phyloP scores from a whole-genome alignment of 805 yeast species.

The Clavispora fructus region DNA sequence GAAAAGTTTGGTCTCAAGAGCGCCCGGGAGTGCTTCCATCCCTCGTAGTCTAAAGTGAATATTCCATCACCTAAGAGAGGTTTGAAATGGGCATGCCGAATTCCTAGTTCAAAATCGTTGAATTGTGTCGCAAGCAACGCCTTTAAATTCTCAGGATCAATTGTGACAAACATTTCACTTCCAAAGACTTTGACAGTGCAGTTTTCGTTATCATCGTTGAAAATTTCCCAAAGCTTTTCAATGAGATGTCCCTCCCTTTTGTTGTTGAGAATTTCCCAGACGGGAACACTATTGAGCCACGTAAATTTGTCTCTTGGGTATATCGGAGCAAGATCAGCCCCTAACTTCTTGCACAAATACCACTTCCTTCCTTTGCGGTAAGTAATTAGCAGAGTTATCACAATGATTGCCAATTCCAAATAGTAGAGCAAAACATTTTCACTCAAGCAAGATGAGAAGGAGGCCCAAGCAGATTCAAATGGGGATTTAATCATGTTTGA shows the following conservation, averaged over 20 bases:
- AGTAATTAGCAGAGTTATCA: neutral
- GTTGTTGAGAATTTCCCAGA: neutral
- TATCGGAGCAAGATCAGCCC: neutral
- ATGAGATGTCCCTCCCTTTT: conserved; percentile 6
- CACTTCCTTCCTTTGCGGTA: neutral
- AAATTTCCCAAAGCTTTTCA: conserved; percentile 5
- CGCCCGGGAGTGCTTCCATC: conserved; percentile 37
- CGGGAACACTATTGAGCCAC: neutral
- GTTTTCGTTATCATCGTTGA: conserved; percentile 6
- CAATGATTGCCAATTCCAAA: neutral
- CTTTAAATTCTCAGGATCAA: conserved; percentile 34
- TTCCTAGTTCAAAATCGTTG: conserved; percentile 30
- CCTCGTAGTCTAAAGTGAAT: conserved; percentile 32
- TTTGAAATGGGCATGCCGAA: conserved; percentile 26
- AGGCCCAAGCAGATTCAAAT: neutral
- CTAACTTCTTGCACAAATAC: neutral
- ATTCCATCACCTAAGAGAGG: conserved; percentile 36
- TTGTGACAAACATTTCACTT: conserved; percentile 13
- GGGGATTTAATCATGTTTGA: neutral
- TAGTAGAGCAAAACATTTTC: neutral
- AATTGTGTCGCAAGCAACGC: conserved; percentile 36
- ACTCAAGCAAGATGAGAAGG: neutral
- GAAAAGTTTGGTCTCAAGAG: conserved; percentile 36
- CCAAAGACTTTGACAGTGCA: conserved; percentile 3
- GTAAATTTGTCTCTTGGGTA: neutral